Evolutionary conservation across 148 eudicot species (phyloP).

Genomic region (Fagopyrum homotropicum): DNA sequence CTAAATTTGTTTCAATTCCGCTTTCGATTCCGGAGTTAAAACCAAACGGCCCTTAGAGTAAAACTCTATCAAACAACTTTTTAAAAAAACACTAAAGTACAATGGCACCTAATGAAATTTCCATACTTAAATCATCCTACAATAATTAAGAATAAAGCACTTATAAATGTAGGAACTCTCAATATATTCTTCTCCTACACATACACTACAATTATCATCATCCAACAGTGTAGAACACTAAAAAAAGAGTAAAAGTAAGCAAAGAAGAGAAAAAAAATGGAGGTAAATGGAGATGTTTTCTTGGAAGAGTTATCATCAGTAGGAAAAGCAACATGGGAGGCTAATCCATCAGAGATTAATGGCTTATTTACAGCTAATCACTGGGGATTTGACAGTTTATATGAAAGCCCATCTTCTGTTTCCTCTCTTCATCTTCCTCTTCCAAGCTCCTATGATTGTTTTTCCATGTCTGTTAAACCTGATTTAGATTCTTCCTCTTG

Average conservation of each 20-base stretch:
- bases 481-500: constrained; percentile 13
- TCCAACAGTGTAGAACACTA: not conserved
- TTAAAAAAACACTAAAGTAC: no score
- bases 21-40: no score
- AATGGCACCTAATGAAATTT: not conserved
- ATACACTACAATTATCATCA: not conserved
- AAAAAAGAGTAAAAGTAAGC: not conserved
- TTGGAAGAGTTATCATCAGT: constrained; percentile 54
- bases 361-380: constrained; percentile 22
- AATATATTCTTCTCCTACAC: not conserved
- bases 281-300: constrained; percentile 50
- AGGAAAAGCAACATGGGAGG: constrained; percentile 37
- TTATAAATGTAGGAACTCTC: not conserved
- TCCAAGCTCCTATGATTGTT: constrained; percentile 16
- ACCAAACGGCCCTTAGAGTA: no score
- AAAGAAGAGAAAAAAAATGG: constrained; percentile 24
- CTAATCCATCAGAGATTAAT: constrained; percentile 10
- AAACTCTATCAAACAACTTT: no score
- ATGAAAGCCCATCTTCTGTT: constrained; percentile 18
- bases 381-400: constrained; percentile 23
- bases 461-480: constrained; percentile 15
- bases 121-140: not conserved
- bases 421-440: not conserved
- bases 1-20: no score
- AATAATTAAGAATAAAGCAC: not conserved